Evolutionary conservation across 805 yeast species (phyloP), one percentile per base, ranked within the genome.

Genomic region (Saturnispora gosingensis): DNA sequence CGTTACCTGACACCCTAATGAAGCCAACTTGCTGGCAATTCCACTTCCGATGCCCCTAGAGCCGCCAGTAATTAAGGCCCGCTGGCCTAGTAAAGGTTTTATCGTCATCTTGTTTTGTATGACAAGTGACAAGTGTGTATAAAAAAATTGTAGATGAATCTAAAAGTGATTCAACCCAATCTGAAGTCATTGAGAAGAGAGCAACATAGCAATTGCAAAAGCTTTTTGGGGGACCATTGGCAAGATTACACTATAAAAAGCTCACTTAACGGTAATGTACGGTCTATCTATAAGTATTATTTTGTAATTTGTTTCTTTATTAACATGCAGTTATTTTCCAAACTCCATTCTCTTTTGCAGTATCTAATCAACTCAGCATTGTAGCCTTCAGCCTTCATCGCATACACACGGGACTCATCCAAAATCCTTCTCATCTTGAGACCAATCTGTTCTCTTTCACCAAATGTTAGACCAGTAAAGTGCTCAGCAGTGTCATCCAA

Each of bases 401-500:
- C 81, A 53, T 62, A 59, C 2, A 72, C 71, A 53, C 97, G 71
- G 18, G 89, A 81, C 55, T 83, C 83, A 60, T 89, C 97, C 2
- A 89, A 72, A 13, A 88, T 64, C 45, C 89, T 67, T 58, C 97
- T 73, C 3, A 90, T 90, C 57, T 71, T 69, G 22, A 78, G 66
- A 0, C 97, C 97, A 34, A 85, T 53, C 28, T 56, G 52, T 58
- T 78, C 82, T 56, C 93, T 73, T 57, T 83, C 75, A 4, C 63
- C 61, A 3, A 71, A 59, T 18, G 69, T 60, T 27, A 82, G 59
- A 3, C 75, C 76, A 2, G 80, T 72, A 28, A 69, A 67, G 58
- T 81, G 87, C 4, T 65, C 63, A 2, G 67, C 62, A 3, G 61
- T 64, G 36, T 71, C 78, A 7, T 64, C 65, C 48, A 68, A 73